A percentile compares a stretch with the other conserved stretches of the same genome.
Evolutionary conservation across 1,284 basidiomycete genomes (phyloP).

Genomic region (Austroboletus novae-zelandiae): DNA sequence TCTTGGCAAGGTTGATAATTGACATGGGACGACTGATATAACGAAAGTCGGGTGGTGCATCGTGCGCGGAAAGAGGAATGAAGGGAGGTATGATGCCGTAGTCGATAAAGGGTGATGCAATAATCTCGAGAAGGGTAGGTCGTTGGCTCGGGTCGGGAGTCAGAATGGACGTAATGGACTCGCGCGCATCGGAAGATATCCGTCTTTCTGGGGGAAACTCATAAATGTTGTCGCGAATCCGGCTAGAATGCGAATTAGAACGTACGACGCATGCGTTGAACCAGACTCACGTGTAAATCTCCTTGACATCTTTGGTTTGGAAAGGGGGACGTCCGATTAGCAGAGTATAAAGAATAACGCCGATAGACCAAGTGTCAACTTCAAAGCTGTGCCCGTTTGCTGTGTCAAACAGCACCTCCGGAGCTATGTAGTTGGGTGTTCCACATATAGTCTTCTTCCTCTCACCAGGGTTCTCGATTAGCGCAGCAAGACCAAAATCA

Average conservation of each 20-base stretch:
- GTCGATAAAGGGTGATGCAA: conserved; percentile 85
- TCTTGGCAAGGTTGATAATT: conserved; percentile 66
- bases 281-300: conserved; percentile 78
- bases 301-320: conserved; percentile 96
- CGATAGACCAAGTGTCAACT: conserved; percentile 97
- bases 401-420: conserved; percentile 95
- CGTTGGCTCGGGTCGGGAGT: conserved; percentile 80
- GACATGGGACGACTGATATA: conserved; percentile 63
- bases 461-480: conserved; percentile 95
- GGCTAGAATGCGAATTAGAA: conserved; percentile 45
- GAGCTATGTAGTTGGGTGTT: conserved; percentile 98
- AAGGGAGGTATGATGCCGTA: conserved; percentile 78
- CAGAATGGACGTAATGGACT: conserved; percentile 84
- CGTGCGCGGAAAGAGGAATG: conserved; percentile 79
- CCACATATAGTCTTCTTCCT: conserved; percentile 99
- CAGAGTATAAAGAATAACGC: conserved; percentile 96
- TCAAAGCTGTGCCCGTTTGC: conserved; percentile 97
- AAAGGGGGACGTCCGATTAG: conserved; percentile 94
- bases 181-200: conserved; percentile 71
- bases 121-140: conserved; percentile 83
- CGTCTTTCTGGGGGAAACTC: conserved; percentile 82
- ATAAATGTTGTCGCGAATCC: conserved; percentile 93
- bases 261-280: background rate
- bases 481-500: conserved; percentile 95
- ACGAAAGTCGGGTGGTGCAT: conserved; percentile 72